These are phyloP conservation scores for Citrus reticulata DNA, from an alignment of 345 rosid genomes.

Conservation along the genomic window DNA sequence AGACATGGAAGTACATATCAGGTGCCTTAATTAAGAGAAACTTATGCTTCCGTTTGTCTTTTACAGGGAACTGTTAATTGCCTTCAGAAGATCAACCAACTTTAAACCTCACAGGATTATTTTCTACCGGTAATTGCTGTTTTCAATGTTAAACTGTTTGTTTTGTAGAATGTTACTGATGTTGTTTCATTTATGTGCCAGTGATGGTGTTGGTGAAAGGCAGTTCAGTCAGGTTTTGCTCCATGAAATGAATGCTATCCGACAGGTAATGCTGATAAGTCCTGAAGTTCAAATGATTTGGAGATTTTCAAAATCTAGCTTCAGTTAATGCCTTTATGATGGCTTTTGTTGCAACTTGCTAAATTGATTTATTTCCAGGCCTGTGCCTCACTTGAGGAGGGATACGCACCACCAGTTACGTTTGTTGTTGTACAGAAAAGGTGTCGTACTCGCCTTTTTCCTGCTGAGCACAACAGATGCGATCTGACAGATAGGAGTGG, in stretches of 20 bases:
- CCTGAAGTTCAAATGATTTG: not conserved
- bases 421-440: conserved; percentile 78
- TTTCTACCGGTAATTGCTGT: conserved; percentile 49
- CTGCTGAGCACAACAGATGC: conserved; percentile 34
- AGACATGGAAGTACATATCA: not conserved
- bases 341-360: not conserved
- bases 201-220: conserved; percentile 86
- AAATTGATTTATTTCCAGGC: conserved; percentile 40
- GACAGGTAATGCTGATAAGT: conserved; percentile 32
- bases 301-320: not conserved
- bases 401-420: conserved; percentile 54
- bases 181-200: conserved; percentile 17
- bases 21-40: not conserved
- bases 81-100: conserved; percentile 39
- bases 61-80: conserved; percentile 52
- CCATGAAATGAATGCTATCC: conserved; percentile 60
- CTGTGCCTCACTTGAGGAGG: conserved; percentile 47
- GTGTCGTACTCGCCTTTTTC: conserved; percentile 77
- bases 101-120: conserved; percentile 53
- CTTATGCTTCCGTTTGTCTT: not conserved
- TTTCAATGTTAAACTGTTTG: not conserved
- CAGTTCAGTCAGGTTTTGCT: conserved; percentile 65
- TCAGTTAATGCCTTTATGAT: not conserved
- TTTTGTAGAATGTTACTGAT: not conserved
- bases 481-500: conserved; percentile 51